Evolutionary conservation across 176 grass and related monocot species (phyloP).

Genomic region (Hsuehochloa calcarea): DNA sequence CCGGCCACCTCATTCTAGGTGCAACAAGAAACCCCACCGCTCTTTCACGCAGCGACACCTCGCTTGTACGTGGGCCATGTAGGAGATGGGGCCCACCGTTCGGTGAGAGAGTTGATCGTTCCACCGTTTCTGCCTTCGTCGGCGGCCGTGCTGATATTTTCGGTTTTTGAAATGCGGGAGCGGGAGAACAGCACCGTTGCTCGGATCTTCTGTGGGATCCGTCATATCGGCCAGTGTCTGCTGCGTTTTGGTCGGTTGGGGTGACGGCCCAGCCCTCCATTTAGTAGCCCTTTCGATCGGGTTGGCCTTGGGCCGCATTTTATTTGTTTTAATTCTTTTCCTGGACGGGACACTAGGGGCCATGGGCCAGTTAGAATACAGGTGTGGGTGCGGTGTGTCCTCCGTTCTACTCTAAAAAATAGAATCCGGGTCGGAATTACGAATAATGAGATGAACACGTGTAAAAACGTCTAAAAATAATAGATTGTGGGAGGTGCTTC

Average conservation of each 20-base stretch:
- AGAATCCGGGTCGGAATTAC: too few species aligned
- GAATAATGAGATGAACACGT: too few species aligned
- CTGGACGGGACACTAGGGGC: too few species aligned
- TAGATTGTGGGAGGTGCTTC: too few species aligned
- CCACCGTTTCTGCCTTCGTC: background rate
- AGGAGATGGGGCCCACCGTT: background rate
- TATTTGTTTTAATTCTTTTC: background rate
- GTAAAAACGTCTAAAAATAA: too few species aligned
- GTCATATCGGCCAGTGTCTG: rapidly evolving
- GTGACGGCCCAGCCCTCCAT: background rate
- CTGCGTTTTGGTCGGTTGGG: background rate
- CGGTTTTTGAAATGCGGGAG: constrained; percentile 35
- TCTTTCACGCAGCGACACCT: background rate
- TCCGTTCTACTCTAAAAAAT: too few species aligned
- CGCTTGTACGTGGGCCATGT: background rate
- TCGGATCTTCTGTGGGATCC: background rate
- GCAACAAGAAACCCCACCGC: background rate
- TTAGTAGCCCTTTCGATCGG: background rate
- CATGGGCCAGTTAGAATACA: too few species aligned
- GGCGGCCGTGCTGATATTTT: background rate
- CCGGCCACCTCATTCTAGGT: constrained; percentile 36
- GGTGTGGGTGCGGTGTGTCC: rapidly evolving
- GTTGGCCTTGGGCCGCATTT: background rate
- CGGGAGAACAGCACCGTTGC: background rate
- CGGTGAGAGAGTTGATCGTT: constrained; percentile 20